A percentile compares a stretch with the other conserved stretches of the same genome.
These are phyloP conservation scores for Skeletonema potamos DNA, from an alignment of 108 stramenopile species.

Conservation along the genomic window DNA sequence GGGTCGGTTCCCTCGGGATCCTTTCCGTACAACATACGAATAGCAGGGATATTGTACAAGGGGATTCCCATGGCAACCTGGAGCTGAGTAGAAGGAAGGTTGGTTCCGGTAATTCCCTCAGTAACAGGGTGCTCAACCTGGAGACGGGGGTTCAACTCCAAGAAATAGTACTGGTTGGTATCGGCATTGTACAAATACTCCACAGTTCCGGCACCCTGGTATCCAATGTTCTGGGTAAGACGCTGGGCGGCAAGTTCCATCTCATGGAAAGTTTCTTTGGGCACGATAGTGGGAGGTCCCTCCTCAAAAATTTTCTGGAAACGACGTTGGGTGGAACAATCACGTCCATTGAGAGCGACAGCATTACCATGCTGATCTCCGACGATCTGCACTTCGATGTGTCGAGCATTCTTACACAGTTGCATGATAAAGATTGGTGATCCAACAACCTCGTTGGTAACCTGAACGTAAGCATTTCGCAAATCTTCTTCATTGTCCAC, in stretches of 20 bases:
- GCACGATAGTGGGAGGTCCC: conserved; percentile 90
- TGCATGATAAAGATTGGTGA: conserved; percentile 98
- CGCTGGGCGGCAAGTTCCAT: conserved; percentile 96
- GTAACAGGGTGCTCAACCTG: conserved; percentile 98
- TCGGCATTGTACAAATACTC: conserved; percentile 97
- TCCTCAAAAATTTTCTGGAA: conserved; percentile 99
- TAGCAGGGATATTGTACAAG: conserved; percentile 89
- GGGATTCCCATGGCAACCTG: conserved; percentile 99
- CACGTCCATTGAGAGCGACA: conserved; percentile 94
- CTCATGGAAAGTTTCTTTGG: conserved; percentile 83
- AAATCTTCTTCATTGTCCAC: conserved; percentile 88
- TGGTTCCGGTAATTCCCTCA: conserved; percentile 89
- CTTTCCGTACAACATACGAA: conserved; percentile 87
- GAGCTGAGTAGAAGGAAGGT: conserved; percentile 92
- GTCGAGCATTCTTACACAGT: conserved; percentile 96
- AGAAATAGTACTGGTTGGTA: conserved; percentile 94
- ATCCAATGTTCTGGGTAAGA: conserved; percentile 94
- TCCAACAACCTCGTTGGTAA: conserved; percentile 93
- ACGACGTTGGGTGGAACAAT: conserved; percentile 98
- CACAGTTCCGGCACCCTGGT: conserved; percentile 98
- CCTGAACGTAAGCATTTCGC: conserved; percentile 84
- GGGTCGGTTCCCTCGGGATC: conserved; percentile 75
- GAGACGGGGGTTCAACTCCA: conserved; percentile 98
- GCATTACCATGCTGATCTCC: conserved; percentile 97
- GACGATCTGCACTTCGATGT: conserved; percentile 98